phyloP scores from a whole-genome alignment of 495 filamentous ascomycete species.

The Trichoderma asperelloides region DNA sequence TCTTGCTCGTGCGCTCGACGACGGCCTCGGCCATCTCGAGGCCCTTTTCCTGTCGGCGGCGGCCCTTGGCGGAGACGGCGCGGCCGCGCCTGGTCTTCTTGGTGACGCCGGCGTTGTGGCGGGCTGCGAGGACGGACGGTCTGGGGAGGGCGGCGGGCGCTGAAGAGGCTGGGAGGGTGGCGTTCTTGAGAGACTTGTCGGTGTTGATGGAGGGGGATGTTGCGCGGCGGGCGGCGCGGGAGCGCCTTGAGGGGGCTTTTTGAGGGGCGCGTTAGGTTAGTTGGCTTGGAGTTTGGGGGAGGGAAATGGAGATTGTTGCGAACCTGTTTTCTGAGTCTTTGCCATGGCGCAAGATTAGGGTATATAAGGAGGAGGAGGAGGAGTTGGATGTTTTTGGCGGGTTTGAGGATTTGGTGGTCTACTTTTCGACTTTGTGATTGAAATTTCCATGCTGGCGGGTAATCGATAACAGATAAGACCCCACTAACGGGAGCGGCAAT shows the following conservation, averaged over 20 bases:
- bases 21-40: conserved; percentile 65
- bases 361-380: not conserved
- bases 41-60: conserved; percentile 57
- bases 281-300: not conserved
- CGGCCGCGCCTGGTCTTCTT: conserved; percentile 57
- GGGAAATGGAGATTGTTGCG: no score
- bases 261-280: conserved; percentile 14
- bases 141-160: conserved; percentile 39
- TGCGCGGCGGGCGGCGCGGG: conserved; percentile 64
- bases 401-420: not conserved
- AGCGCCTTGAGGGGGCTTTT: conserved; percentile 48
- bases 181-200: conserved; percentile 64
- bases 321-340: conserved; percentile 9
- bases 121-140: conserved; percentile 48
- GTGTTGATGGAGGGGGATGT: conserved; percentile 61
- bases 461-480: conserved; percentile 3
- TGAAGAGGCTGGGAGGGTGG: conserved; percentile 44
- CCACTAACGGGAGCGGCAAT: not conserved
- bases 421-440: conserved; percentile 4
- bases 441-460: conserved; percentile 1
- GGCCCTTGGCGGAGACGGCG: conserved; percentile 53
- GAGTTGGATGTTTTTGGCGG: not conserved
- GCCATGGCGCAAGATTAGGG: not conserved
- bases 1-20: conserved; percentile 60
- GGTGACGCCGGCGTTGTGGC: conserved; percentile 51